Evolutionary conservation across 345 rosid genomes (phyloP).

Genomic region (Lepidium aucheri): DNA sequence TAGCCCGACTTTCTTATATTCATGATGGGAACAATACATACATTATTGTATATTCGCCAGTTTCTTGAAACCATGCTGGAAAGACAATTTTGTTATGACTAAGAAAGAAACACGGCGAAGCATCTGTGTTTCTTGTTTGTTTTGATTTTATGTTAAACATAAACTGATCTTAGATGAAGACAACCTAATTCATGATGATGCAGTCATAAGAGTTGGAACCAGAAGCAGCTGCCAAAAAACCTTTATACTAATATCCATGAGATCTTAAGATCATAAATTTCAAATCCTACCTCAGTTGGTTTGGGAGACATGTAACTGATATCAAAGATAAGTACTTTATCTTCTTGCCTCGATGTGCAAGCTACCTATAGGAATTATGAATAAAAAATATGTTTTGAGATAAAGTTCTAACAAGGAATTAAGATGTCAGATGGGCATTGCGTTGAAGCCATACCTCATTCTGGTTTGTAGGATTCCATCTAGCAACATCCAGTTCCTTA

Average conservation of each 20-base stretch:
- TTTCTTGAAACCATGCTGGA: background rate
- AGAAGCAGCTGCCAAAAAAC: background rate
- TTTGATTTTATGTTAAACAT: background rate
- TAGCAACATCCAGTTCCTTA: constrained; percentile 52
- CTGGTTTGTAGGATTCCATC: constrained; percentile 82
- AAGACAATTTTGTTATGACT: background rate
- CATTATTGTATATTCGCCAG: background rate
- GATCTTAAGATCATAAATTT: background rate
- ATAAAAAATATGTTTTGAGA: background rate
- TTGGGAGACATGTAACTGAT: constrained; percentile 69
- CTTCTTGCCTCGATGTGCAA: constrained; percentile 51
- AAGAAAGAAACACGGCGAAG: background rate
- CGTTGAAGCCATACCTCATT: constrained; percentile 53
- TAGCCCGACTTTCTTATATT: background rate
- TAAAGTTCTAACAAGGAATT: background rate
- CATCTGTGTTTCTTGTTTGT: background rate
- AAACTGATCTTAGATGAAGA: background rate
- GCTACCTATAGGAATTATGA: constrained; percentile 47
- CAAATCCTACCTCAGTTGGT: constrained; percentile 58
- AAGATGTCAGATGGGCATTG: background rate
- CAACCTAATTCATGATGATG: background rate
- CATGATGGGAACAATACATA: background rate
- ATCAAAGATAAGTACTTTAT: constrained; percentile 61
- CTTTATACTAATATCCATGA: background rate
- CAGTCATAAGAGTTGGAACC: background rate